Evolutionary conservation across 1,139 yeast genomes (phyloP).

Genomic region (Debaryomycetaceae sp.): DNA sequence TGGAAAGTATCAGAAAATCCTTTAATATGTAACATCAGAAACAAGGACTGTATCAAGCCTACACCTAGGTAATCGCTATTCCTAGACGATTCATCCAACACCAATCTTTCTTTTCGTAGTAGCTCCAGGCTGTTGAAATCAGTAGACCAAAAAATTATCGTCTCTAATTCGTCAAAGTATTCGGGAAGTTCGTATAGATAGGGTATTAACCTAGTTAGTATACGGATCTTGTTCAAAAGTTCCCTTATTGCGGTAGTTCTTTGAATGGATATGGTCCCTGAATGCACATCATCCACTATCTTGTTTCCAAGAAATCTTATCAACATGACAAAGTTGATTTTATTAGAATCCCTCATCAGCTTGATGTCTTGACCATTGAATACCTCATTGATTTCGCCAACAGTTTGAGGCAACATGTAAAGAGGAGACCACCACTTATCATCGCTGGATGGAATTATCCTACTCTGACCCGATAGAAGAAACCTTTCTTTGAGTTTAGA

Average conservation of each 20-base stretch:
- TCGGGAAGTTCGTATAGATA: conserved; percentile 54
- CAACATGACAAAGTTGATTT: conserved; percentile 52
- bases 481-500: conserved; percentile 59
- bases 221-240: conserved; percentile 59
- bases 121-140: conserved; percentile 22
- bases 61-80: conserved; percentile 37
- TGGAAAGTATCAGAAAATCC: conserved; percentile 34
- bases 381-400: conserved; percentile 54
- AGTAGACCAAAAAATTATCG: conserved; percentile 31
- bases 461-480: conserved; percentile 57
- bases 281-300: conserved; percentile 19
- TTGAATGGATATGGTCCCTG: not conserved
- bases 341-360: conserved; percentile 55
- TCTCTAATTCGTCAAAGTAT: conserved; percentile 30
- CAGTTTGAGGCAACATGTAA: conserved; percentile 26
- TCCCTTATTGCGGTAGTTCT: conserved; percentile 7
- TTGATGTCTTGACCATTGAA: conserved; percentile 58
- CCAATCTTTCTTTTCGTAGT: not conserved
- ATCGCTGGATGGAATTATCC: conserved; percentile 43
- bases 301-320: conserved; percentile 37
- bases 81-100: not conserved
- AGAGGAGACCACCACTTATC: conserved; percentile 49
- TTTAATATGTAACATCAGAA: conserved; percentile 54
- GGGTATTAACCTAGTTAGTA: conserved; percentile 67
- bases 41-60: conserved; percentile 40